These are phyloP conservation scores for Saccharum officinarum DNA, from an alignment of 176 grass and related monocot species.

Conservation along the genomic window DNA sequence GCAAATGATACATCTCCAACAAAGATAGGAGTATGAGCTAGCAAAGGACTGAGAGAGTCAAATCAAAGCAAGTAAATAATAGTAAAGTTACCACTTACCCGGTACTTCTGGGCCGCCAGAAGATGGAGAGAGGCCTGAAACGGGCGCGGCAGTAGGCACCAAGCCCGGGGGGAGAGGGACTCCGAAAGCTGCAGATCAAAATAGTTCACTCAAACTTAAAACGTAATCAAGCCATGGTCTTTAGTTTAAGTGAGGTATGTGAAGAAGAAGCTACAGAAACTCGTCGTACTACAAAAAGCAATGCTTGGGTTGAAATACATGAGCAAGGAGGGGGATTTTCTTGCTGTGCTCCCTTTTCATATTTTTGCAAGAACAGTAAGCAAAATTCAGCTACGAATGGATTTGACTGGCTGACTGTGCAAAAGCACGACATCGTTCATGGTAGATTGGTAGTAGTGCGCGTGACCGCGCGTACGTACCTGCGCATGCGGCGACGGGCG, in stretches of 20 bases:
- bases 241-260: background rate
- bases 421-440: too few species aligned
- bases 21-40: background rate
- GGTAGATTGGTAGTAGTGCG: too few species aligned
- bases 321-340: too few species aligned
- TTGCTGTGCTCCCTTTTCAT: too few species aligned
- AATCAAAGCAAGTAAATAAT: too few species aligned
- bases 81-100: slow-evolving; percentile 19
- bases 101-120: slow-evolving; percentile 43
- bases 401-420: too few species aligned
- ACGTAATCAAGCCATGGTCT: background rate
- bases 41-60: background rate
- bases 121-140: slow-evolving; percentile 32
- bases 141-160: slow-evolving; percentile 50
- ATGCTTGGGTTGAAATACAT: too few species aligned
- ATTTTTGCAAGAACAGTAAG: too few species aligned
- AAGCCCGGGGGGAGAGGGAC: slow-evolving; percentile 46
- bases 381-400: too few species aligned
- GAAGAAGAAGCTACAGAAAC: background rate
- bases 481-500: slow-evolving; percentile 67
- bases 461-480: slow-evolving; percentile 17
- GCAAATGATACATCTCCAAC: background rate
- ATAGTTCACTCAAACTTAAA: background rate
- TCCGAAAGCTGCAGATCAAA: slow-evolving; percentile 56
- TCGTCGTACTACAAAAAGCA: too few species aligned